These are phyloP conservation scores for Golubevia pallescens DNA, from an alignment of 1,284 basidiomycete species.

Conservation along the genomic window DNA sequence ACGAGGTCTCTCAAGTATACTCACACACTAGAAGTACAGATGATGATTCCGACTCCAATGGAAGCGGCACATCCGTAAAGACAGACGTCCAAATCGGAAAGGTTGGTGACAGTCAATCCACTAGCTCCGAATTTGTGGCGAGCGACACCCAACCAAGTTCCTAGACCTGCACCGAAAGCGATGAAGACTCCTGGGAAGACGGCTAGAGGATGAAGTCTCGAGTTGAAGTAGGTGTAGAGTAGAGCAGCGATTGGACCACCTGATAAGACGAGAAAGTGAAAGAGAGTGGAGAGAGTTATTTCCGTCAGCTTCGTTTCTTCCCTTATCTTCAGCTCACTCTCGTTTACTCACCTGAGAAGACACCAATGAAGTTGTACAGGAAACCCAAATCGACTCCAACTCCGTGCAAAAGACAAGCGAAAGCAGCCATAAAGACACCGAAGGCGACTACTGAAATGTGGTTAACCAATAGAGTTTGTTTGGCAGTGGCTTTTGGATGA, in stretches of 20 bases:
- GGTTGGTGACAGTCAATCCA: constrained; percentile 22
- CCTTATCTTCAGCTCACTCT: constrained; percentile 1
- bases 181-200: constrained; percentile 54
- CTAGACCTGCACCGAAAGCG: constrained; percentile 44
- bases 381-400: constrained; percentile 41
- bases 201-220: constrained; percentile 32
- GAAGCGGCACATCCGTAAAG: constrained; percentile 35
- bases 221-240: constrained; percentile 48
- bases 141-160: constrained; percentile 51
- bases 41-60: constrained; percentile 31
- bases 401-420: constrained; percentile 45
- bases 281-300: background rate
- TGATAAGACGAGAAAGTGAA: constrained; percentile 8
- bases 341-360: constrained; percentile 28
- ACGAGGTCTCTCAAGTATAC: constrained; percentile 25
- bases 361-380: constrained; percentile 41
- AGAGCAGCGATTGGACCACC: constrained; percentile 22
- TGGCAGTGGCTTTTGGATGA: constrained; percentile 25
- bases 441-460: constrained; percentile 50
- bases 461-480: constrained; percentile 34
- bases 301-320: too few relatives aligned
- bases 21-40: constrained; percentile 12
- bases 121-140: constrained; percentile 30
- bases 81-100: constrained; percentile 32
- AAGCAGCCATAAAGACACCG: constrained; percentile 50